phyloP scores from a whole-genome alignment of 2,329 filamentous ascomycete genomes.

The Scopulariopsis brevicaulis region DNA sequence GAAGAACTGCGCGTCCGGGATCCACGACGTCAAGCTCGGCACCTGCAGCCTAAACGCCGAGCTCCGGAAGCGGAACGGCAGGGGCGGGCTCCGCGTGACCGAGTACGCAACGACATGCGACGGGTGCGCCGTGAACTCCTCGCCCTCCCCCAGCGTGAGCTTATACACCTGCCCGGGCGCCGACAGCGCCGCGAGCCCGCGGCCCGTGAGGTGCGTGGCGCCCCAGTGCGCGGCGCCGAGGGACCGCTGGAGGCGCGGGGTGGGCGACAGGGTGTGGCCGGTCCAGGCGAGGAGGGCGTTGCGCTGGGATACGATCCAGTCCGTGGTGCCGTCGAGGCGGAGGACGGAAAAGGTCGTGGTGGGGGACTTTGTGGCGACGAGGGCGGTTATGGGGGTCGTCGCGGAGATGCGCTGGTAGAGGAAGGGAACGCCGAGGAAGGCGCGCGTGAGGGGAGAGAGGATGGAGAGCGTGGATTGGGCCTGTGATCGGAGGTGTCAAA shows the following conservation, averaged over 20 bases:
- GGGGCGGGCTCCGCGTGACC: conserved; percentile 59
- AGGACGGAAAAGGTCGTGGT: conserved; percentile 80
- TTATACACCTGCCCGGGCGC: conserved; percentile 87
- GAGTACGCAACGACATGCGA: conserved; percentile 88
- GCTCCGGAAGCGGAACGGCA: conserved; percentile 76
- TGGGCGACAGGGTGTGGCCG: conserved; percentile 69
- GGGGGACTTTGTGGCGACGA: conserved; percentile 80
- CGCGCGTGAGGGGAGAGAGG: conserved; percentile 72
- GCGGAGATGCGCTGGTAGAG: conserved; percentile 87
- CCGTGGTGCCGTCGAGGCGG: conserved; percentile 82
- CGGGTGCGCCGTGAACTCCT: conserved; percentile 86
- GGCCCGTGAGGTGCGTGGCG: conserved; percentile 75
- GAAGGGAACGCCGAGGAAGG: conserved; percentile 78
- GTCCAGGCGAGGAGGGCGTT: conserved; percentile 94
- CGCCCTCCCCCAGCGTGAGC: conserved; percentile 66
- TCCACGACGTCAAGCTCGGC: conserved; percentile 52
- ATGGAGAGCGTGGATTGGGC: conserved; percentile 81
- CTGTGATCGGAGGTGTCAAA: conserved; percentile 26
- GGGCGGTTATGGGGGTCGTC: conserved; percentile 73
- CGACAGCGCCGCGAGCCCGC: conserved; percentile 74
- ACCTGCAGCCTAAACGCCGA: conserved; percentile 70
- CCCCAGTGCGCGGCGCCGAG: conserved; percentile 85
- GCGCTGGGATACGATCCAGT: conserved; percentile 88
- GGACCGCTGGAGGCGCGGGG: conserved; percentile 61
- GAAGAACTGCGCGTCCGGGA: conserved; percentile 65